Conservation (phyloP, 179 eudicot species). For the Gypsophila paniculata region DNA sequence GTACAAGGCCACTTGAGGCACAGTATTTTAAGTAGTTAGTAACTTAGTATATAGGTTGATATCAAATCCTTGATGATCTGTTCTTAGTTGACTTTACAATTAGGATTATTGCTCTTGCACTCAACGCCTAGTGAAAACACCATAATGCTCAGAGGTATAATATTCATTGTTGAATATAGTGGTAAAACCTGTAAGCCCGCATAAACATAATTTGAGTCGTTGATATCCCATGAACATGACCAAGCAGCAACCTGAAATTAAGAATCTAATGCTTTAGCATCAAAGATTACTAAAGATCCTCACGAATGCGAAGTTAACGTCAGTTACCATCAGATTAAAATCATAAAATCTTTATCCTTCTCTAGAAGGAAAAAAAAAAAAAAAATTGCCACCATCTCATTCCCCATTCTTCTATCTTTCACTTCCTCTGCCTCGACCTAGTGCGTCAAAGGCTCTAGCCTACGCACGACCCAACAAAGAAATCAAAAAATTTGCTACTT, state of each 20-base stretch:
- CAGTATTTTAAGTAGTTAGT: not conserved
- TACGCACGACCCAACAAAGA: too few relatives aligned
- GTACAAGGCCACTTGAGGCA: not conserved
- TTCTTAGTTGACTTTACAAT: not conserved
- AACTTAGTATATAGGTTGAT: not conserved
- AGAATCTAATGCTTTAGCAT: conserved; percentile 10
- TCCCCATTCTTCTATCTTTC: not conserved
- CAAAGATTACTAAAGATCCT: conserved; percentile 5
- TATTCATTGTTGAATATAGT: conserved; percentile 1
- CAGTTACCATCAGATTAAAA: not conserved
- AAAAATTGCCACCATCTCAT: too few relatives aligned
- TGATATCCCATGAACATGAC: conserved; percentile 95
- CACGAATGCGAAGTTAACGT: not conserved
- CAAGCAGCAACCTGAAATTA: conserved; percentile 76
- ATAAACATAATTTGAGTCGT: conserved; percentile 49
- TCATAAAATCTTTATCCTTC: not conserved
- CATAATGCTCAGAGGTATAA: not conserved
- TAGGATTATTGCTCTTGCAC: not conserved
- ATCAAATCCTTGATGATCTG: not conserved
- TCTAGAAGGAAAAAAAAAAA: too few relatives aligned
- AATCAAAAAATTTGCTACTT: too few relatives aligned
- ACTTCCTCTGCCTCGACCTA: not conserved
- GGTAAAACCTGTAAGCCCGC: conserved; percentile 80
- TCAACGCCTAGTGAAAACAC: not conserved
- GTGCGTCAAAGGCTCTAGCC: too few relatives aligned